Percentiles rank a stretch among this genome's conserved stretches.
These are phyloP conservation scores for Ustilago hordei DNA, from an alignment of 1,284 basidiomycete species.

Conservation along the genomic window DNA sequence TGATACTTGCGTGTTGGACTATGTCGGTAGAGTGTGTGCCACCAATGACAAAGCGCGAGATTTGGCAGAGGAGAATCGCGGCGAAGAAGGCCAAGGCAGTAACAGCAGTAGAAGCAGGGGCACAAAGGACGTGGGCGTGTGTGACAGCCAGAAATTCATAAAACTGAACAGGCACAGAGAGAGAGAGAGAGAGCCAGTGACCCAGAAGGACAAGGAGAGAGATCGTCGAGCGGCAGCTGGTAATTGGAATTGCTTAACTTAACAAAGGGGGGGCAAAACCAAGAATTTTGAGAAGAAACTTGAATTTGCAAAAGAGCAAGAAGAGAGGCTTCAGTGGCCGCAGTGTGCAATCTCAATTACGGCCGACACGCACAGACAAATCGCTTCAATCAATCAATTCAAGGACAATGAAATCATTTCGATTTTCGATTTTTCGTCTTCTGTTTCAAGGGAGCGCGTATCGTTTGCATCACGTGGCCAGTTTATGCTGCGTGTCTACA, in stretches of 20 bases:
- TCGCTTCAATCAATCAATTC: too few relatives aligned
- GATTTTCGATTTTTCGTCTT: neutral
- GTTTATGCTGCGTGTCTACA: neutral
- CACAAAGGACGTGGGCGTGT: slow-evolving; percentile 2
- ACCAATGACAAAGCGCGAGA: slow-evolving; percentile 4
- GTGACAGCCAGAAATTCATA: slow-evolving; percentile 8
- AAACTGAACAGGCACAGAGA: neutral
- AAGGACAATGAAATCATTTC: neutral
- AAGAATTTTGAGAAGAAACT: slow-evolving; percentile 15
- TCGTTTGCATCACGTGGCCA: neutral
- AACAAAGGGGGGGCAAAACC: neutral
- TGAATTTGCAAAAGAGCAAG: neutral
- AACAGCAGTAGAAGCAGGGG: neutral
- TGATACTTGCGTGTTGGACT: neutral
- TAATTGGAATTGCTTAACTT: slow-evolving; percentile 25
- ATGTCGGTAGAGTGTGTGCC: neutral
- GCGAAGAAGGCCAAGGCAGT: neutral
- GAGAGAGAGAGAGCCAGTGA: neutral
- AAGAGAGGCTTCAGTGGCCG: neutral
- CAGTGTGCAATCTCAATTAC: neutral
- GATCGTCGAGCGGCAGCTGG: slow-evolving; percentile 39
- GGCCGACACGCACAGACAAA: neutral
- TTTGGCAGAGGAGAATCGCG: neutral
- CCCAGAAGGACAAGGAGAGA: neutral
- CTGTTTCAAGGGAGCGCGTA: neutral